Conservation (phyloP, 2,329 filamentous ascomycete genomes). For the Fusarium drepaniforme region DNA sequence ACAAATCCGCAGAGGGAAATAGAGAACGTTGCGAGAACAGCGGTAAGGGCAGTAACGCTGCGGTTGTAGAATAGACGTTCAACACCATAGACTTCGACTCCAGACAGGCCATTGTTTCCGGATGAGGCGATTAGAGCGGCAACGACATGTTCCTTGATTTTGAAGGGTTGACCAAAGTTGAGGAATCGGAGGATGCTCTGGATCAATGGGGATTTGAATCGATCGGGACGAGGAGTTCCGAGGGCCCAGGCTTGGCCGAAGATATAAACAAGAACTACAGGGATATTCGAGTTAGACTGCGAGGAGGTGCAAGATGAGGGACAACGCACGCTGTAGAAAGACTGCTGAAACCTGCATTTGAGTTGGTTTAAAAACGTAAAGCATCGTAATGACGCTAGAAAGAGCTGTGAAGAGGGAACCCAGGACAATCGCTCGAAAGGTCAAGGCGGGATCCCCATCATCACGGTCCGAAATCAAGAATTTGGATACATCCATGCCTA, state of each 20-base stretch:
- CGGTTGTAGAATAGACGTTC: conserved; percentile 33
- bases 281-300: background rate
- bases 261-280: background rate
- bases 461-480: conserved; percentile 34
- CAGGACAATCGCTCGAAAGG: conserved; percentile 34
- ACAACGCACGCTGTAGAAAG: background rate
- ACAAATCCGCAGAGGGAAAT: conserved; percentile 47
- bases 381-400: conserved; percentile 37
- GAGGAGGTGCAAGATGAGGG: rapidly evolving
- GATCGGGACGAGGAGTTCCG: background rate
- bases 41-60: conserved; percentile 40
- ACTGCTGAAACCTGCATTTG: background rate
- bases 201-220: background rate
- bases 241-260: background rate
- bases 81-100: conserved; percentile 38
- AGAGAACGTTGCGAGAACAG: conserved; percentile 44
- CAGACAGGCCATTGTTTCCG: conserved; percentile 29
- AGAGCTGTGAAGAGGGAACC: conserved; percentile 24
- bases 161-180: background rate
- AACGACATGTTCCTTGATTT: conserved; percentile 25
- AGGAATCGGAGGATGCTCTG: background rate
- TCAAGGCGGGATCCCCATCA: conserved; percentile 35
- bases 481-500: conserved; percentile 32
- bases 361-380: conserved; percentile 4
- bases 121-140: conserved; percentile 37